phyloP scores from a whole-genome alignment of 2,329 filamentous ascomycete genomes.

The Nothophaeocryptopus gaeumannii region DNA sequence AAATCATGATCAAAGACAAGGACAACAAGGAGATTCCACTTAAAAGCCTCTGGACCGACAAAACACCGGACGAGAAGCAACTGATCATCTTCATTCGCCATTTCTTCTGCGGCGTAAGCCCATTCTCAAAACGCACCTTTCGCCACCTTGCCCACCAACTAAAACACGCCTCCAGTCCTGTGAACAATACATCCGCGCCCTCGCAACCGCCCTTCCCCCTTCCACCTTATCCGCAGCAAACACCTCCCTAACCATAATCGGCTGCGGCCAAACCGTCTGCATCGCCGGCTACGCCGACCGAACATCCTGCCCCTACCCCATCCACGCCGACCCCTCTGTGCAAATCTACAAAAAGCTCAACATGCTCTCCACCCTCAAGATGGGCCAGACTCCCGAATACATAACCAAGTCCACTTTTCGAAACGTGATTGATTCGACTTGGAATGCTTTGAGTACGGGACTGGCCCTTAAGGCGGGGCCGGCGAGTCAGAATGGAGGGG shows the following conservation, averaged over 20 bases:
- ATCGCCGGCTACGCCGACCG: constrained; percentile 32
- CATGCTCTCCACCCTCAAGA: constrained; percentile 29
- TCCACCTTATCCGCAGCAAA: constrained; percentile 20
- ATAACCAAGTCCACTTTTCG: constrained; percentile 21
- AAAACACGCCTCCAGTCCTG: constrained; percentile 28
- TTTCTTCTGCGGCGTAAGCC: constrained; percentile 40
- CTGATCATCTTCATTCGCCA: constrained; percentile 41
- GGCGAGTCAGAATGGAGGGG: constrained; percentile 34
- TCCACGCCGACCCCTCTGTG: constrained; percentile 35
- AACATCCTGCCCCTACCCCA: constrained; percentile 31
- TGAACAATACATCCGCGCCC: constrained; percentile 34
- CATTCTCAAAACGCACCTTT: neutral
- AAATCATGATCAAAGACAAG: constrained; percentile 27
- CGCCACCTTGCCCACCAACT: neutral
- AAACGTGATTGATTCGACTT: constrained; percentile 23
- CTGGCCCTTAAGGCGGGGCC: constrained; percentile 27
- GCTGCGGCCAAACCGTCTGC: constrained; percentile 33
- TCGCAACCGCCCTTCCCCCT: constrained; percentile 27
- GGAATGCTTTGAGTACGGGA: constrained; percentile 24
- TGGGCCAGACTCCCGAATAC: constrained; percentile 9
- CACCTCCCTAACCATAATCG: constrained; percentile 34
- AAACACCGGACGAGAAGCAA: constrained; percentile 21
- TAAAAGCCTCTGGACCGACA: constrained; percentile 27
- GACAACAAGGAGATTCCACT: constrained; percentile 28
- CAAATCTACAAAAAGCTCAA: constrained; percentile 32